A percentile compares a stretch with the other conserved stretches of the same genome.
Evolutionary conservation across 495 filamentous ascomycete species (phyloP).

Genomic region (Trichoderma virens): DNA sequence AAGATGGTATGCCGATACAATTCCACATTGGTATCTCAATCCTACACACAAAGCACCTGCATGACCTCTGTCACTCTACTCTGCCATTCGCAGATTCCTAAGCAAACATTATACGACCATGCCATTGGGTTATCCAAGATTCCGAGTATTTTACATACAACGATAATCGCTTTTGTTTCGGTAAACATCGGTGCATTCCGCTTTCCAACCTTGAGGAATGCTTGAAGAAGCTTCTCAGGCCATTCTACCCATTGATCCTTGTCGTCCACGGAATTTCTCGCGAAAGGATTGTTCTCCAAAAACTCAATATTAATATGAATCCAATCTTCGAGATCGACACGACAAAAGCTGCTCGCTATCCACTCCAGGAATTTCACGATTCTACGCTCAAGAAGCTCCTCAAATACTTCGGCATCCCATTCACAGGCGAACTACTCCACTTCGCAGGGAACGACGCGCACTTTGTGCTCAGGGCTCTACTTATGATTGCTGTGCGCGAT

Average conservation of each 20-base stretch:
- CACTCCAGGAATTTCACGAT: background rate
- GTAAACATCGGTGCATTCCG: background rate
- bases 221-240: background rate
- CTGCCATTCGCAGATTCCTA: background rate
- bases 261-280: constrained; percentile 1
- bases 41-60: background rate
- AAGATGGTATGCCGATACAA: background rate
- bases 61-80: background rate
- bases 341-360: constrained; percentile 8
- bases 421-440: background rate
- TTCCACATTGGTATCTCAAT: constrained; percentile 8
- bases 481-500: constrained; percentile 3
- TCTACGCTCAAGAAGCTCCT: background rate
- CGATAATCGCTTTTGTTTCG: background rate
- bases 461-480: background rate
- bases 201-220: background rate
- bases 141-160: background rate
- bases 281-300: constrained; percentile 6
- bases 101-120: background rate
- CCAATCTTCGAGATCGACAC: background rate
- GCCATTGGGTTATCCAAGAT: background rate
- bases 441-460: background rate
- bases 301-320: background rate
- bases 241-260: background rate
- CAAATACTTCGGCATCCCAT: background rate